These are phyloP conservation scores for Cladophialophora carrionii DNA, from an alignment of 2,329 filamentous ascomycete genomes.

Conservation along the genomic window DNA sequence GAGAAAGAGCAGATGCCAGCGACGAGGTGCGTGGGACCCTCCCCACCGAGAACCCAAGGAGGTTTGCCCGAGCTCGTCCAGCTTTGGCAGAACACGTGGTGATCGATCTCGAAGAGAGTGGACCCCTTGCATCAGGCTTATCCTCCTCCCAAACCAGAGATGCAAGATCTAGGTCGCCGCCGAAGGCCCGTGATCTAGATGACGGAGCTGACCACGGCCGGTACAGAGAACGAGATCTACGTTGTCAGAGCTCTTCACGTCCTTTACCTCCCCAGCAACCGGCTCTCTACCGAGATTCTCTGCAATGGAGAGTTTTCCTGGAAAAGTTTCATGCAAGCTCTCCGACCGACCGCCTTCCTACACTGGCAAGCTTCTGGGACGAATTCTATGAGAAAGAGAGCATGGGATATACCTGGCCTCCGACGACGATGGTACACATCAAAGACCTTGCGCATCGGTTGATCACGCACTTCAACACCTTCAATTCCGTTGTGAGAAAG, in stretches of 20 bases:
- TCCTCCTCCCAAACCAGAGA: background rate
- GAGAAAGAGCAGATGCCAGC: background rate
- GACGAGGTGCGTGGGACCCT: background rate
- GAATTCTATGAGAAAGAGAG: background rate
- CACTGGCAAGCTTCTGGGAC: background rate
- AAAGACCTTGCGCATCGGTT: background rate
- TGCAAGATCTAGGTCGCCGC: background rate
- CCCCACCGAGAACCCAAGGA: background rate
- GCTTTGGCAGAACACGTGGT: background rate
- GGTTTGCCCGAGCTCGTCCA: background rate
- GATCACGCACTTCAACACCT: background rate
- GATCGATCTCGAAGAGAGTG: background rate
- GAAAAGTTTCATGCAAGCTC: background rate
- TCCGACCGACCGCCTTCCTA: background rate
- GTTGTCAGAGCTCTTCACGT: background rate
- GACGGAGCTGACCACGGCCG: background rate
- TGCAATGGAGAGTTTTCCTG: background rate
- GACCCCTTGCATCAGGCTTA: background rate
- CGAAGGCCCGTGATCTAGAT: background rate
- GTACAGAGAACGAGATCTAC: background rate
- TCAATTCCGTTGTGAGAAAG: background rate
- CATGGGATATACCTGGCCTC: background rate
- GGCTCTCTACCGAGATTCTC: background rate
- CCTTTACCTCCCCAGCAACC: background rate
- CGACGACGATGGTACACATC: slow-evolving; percentile 1